These are phyloP conservation scores for Cornus suecica DNA, from an alignment of 148 eudicot species.

Conservation along the genomic window DNA sequence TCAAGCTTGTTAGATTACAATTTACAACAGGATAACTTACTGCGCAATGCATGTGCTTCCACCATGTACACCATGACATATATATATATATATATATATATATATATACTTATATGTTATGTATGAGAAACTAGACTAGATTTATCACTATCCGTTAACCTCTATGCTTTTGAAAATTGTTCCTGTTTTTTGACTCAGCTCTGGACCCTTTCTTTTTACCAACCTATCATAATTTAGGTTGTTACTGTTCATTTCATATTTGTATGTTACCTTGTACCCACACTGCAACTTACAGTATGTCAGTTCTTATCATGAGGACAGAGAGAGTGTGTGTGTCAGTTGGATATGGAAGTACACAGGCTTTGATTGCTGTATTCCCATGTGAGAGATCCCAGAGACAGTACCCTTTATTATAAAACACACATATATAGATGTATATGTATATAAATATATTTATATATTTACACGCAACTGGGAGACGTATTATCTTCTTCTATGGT, in stretches of 20 bases:
- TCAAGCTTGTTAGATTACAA: constrained; percentile 41
- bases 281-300: not conserved
- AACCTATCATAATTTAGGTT: constrained; percentile 18
- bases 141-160: constrained; percentile 25
- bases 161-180: constrained; percentile 20
- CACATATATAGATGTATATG: not conserved
- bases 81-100: not conserved
- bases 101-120: not conserved
- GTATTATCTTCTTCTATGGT: not conserved
- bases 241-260: constrained; percentile 3
- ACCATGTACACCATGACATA: constrained; percentile 15
- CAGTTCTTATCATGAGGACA: not conserved
- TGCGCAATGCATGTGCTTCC: constrained; percentile 67
- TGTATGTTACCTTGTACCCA: not conserved
- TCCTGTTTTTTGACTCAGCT: constrained; percentile 5
- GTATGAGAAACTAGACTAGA: constrained; percentile 3
- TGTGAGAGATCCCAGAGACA: not conserved
- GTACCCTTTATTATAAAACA: constrained; percentile 11
- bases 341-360: not conserved
- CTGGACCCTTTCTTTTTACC: constrained; percentile 13
- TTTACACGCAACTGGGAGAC: not conserved
- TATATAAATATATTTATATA: too few relatives aligned
- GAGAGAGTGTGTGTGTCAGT: not conserved
- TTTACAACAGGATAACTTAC: constrained; percentile 25
- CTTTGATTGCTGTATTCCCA: not conserved